phyloP scores from a whole-genome alignment of 805 yeast genomes.

The Isabelozyma rhagii region DNA sequence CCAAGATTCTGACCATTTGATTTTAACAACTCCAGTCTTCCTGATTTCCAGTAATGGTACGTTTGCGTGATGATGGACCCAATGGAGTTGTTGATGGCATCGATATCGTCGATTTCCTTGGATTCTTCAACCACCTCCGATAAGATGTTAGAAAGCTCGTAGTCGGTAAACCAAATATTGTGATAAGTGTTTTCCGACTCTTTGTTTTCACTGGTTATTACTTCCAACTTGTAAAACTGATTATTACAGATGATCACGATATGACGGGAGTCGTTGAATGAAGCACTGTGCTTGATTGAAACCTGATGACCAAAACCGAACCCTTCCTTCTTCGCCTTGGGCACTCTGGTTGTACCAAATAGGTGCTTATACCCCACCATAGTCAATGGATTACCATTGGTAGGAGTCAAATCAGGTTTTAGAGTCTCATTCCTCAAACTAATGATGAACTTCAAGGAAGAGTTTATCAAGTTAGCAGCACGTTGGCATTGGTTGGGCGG shows the following conservation, averaged over 20 bases:
- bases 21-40: slow-evolving; percentile 38
- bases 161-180: slow-evolving; percentile 51
- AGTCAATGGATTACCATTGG: slow-evolving; percentile 49
- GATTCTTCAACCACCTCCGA: slow-evolving; percentile 43
- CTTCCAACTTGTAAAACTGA: slow-evolving; percentile 50
- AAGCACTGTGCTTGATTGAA: slow-evolving; percentile 29
- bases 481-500: slow-evolving; percentile 68
- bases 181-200: slow-evolving; percentile 18
- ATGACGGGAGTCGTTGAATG: slow-evolving; percentile 41
- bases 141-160: slow-evolving; percentile 45
- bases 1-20: slow-evolving; percentile 35
- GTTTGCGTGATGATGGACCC: slow-evolving; percentile 57
- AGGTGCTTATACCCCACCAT: slow-evolving; percentile 67
- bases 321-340: slow-evolving; percentile 19
- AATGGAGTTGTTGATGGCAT: slow-evolving; percentile 43
- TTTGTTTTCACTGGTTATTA: slow-evolving; percentile 30
- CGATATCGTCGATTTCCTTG: slow-evolving; percentile 27
- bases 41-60: slow-evolving; percentile 46
- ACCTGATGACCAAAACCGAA: slow-evolving; percentile 21
- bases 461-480: slow-evolving; percentile 63
- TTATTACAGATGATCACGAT: slow-evolving; percentile 49
- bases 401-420: slow-evolving; percentile 57
- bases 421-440: slow-evolving; percentile 54
- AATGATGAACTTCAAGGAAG: slow-evolving; percentile 63
- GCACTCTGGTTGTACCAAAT: slow-evolving; percentile 65